phyloP scores from a whole-genome alignment of 345 rosid species.

The Excoecaria cochinchinensis region DNA sequence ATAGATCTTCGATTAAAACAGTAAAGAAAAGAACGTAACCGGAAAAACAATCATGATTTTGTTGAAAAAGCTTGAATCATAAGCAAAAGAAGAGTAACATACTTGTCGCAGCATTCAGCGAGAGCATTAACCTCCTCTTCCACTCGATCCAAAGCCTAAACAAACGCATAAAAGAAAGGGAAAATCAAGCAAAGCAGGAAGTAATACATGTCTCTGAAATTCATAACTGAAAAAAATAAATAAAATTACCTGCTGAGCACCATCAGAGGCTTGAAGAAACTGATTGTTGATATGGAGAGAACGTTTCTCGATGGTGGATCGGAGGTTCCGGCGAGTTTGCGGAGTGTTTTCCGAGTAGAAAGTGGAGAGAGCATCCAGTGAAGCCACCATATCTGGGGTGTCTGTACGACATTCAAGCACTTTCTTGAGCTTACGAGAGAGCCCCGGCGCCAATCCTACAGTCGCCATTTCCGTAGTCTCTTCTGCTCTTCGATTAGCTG shows the following conservation, averaged over 20 bases:
- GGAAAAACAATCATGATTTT: neutral
- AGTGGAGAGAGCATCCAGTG: conserved; percentile 78
- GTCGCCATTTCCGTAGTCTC: conserved; percentile 27
- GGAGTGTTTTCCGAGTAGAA: conserved; percentile 85
- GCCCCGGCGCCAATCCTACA: conserved; percentile 87
- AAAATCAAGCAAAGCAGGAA: neutral
- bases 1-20: neutral
- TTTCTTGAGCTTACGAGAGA: conserved; percentile 90
- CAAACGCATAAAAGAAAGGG: neutral
- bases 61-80: neutral
- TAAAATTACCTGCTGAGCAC: conserved; percentile 59
- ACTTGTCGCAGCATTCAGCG: conserved; percentile 94
- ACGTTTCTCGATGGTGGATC: conserved; percentile 97
- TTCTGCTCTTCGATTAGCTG: neutral
- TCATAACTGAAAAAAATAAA: neutral
- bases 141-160: conserved; percentile 80
- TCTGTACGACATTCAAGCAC: conserved; percentile 90
- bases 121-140: conserved; percentile 90
- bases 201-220: neutral
- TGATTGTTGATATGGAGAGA: conserved; percentile 77
- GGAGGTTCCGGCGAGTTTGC: conserved; percentile 86
- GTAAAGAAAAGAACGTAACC: neutral
- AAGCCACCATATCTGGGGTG: conserved; percentile 73
- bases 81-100: neutral
- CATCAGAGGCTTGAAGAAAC: conserved; percentile 69